Evolutionary conservation across 2,329 filamentous ascomycete species (phyloP).

Genomic region (Fusarium ambrosium): DNA sequence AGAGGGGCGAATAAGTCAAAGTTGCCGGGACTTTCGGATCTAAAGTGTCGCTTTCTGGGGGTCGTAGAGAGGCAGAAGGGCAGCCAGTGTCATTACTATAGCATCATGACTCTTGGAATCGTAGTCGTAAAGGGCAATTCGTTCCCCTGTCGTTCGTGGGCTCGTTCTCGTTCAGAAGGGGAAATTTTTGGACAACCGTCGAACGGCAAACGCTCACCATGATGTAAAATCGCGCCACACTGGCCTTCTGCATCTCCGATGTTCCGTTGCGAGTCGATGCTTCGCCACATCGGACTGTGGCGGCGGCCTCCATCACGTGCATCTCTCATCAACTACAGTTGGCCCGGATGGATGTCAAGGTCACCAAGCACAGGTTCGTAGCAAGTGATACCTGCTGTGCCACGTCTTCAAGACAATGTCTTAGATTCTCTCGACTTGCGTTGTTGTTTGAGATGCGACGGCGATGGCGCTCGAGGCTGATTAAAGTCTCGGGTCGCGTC

Average conservation of each 20-base stretch:
- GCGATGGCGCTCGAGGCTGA: conserved; percentile 8
- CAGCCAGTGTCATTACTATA: conserved; percentile 18
- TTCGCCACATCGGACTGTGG: conserved; percentile 22
- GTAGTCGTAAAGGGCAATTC: conserved; percentile 7
- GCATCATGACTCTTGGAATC: conserved; percentile 20
- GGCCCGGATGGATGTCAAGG: background rate
- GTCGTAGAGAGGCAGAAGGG: conserved; percentile 13
- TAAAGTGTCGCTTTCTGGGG: conserved; percentile 23
- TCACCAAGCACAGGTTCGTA: background rate
- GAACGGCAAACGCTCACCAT: conserved; percentile 25
- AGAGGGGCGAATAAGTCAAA: conserved; percentile 37
- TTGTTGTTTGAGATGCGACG: conserved; percentile 3
- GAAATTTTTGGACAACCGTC: conserved; percentile 29
- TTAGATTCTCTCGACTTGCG: background rate
- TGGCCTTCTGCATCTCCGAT: background rate
- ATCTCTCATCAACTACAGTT: background rate
- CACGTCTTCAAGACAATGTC: conserved; percentile 15
- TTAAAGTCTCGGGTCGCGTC: conserved; percentile 20
- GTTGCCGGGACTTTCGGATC: conserved; percentile 43
- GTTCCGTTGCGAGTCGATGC: conserved; percentile 2
- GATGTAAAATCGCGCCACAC: conserved; percentile 45
- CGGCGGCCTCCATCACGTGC: conserved; percentile 29
- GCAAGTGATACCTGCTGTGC: background rate
- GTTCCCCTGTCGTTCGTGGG: conserved; percentile 20
- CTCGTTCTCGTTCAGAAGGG: conserved; percentile 20